Evolutionary conservation across 768 basidiomycete genomes (phyloP), one percentile per base, ranked within the genome.

Genomic region (Lactifluus subvellereus): DNA sequence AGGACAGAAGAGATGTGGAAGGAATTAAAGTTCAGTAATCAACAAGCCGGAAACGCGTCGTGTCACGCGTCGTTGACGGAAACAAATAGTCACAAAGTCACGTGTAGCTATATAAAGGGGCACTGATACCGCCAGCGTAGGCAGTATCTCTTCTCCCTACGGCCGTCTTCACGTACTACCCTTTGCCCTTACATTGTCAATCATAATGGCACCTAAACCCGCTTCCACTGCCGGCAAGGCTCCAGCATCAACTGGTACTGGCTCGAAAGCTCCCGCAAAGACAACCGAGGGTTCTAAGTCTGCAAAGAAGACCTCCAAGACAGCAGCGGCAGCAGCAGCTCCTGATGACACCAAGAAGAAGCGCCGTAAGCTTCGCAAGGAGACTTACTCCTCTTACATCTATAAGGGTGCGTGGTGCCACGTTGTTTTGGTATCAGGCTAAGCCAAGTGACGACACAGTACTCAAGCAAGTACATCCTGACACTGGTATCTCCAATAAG

Each of bases 401-500:
- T 94, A 92, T 82, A 94, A 93, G 77, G 89, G 90, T 89, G 7
- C 11, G 66, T 57, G 78, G 75, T 2, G 50, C 32, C 27, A 40
- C 32, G 27, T 32, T 6, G 1, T n/a, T 18, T 32, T 35, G 48
- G 1, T 30, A 37, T 65, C 45, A 50, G 1, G 14, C 72, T 45
- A 35, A 37, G 43, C 20, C 16, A 1, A 6, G 14, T 6, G 48
- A 10, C 38, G 40, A 33, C 48, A 30, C 61, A 92, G 94, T 97
- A 68, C 83, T 97, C 70, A 97, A 91, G 79, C 96, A 97, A 79
- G 94, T 97, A 67, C 95, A 96, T 79, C 96, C 95, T 57, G 94
- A 96, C 71, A 96, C 94, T 57, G 95, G 95, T 87, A 96, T 97
- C 83, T 96, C 94, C 43, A 96, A 93, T 84, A 96, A 96, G 77